Percentiles rank a stretch among this genome's conserved stretches.
These are phyloP conservation scores for Gaultheria prostrata DNA, from an alignment of 148 eudicot genomes.

Conservation along the genomic window DNA sequence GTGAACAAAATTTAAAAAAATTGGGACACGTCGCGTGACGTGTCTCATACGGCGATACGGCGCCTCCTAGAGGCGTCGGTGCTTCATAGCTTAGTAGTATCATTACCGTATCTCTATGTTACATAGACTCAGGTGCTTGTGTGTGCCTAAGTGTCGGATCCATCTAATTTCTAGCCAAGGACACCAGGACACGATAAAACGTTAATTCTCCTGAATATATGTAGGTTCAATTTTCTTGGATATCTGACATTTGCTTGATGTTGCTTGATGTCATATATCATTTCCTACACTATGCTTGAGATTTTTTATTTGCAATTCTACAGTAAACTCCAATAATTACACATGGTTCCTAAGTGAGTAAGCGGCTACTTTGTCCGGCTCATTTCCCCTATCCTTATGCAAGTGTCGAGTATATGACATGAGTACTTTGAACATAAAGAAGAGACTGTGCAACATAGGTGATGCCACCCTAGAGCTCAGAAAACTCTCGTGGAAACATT, in stretches of 20 bases:
- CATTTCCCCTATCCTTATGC: not conserved
- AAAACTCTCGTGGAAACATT: too few species aligned
- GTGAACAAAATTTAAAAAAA: too few species aligned
- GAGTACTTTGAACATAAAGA: not conserved
- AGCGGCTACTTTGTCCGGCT: not conserved
- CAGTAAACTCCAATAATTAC: not conserved
- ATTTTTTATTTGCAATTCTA: not conserved
- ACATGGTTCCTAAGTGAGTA: not conserved
- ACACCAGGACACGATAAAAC: too few species aligned
- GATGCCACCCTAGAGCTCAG: not conserved
- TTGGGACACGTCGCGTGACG: too few species aligned
- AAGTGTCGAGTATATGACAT: not conserved
- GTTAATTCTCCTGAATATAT: not conserved
- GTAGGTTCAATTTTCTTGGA: not conserved
- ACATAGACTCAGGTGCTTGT: not conserved
- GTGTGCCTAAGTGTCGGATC: not conserved
- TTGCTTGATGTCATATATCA: not conserved
- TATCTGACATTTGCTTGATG: not conserved
- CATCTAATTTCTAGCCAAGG: not conserved
- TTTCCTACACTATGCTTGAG: not conserved
- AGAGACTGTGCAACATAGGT: not conserved
- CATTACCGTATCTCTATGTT: too few species aligned
- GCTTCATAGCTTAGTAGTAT: too few species aligned
- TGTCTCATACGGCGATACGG: too few species aligned
- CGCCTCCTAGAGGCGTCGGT: too few species aligned